Evolutionary conservation across 2,329 filamentous ascomycete species (phyloP).

Genomic region (Leptographium radiaticola): DNA sequence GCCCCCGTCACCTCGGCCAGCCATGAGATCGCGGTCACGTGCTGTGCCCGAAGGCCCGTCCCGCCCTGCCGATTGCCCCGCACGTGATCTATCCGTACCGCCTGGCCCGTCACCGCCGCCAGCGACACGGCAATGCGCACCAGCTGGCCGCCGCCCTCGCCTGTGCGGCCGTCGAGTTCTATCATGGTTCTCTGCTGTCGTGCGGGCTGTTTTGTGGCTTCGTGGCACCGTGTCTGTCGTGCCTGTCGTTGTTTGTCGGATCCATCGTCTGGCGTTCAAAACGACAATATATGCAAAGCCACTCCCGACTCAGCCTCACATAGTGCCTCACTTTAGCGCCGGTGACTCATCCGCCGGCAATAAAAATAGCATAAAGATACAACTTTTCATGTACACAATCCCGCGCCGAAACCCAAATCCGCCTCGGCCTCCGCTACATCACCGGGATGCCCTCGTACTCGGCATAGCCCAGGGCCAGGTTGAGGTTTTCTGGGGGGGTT

Average conservation of each 20-base stretch:
- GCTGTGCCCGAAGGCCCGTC: conserved; percentile 46
- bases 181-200: conserved; percentile 16
- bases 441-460: conserved; percentile 78
- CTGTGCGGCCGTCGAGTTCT: conserved; percentile 40
- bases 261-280: neutral
- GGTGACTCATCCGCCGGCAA: neutral
- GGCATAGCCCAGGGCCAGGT: conserved; percentile 73
- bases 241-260: neutral
- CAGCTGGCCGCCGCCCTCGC: conserved; percentile 50
- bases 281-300: too few species aligned
- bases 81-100: conserved; percentile 40
- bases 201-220: too few species aligned
- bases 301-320: too few species aligned
- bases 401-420: neutral
- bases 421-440: conserved; percentile 18
- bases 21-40: conserved; percentile 41
- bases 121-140: conserved; percentile 43
- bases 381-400: neutral
- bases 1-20: conserved; percentile 39
- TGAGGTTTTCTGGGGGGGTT: conserved; percentile 64
- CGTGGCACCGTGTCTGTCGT: neutral
- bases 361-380: neutral
- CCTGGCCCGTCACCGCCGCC: conserved; percentile 39
- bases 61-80: conserved; percentile 37
- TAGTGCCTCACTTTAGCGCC: too few species aligned